Evolutionary conservation across 1,139 yeast species (phyloP), one percentile per base, ranked within the genome.

Genomic region (Hyphopichia fennica): DNA sequence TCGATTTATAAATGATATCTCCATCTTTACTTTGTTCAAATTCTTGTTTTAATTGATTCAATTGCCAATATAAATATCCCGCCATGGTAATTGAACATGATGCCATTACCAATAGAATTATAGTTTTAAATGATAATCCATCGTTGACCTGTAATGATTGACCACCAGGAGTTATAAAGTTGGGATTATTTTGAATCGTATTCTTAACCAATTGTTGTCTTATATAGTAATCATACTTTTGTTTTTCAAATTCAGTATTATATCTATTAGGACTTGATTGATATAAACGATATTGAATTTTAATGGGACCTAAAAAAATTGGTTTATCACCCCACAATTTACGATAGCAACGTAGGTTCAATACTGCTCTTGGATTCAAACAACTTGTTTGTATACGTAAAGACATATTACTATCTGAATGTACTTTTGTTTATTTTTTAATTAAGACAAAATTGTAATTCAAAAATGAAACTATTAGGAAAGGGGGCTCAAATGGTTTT

Each of bases 51-150:
- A 54, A 39, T 44, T 65, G 65, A 9, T 54, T 39, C 3, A 53
- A 36, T 31, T 31, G 34, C 34, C 34, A 31, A n/a, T 11, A 15
- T 16, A 58, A 60, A 42, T 64, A 67, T 0, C 55, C 30, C 2
- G 50, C 45, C 62, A 65, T 60, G 5, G 67, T 52, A 11, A 60
- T 40, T 2, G 62, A 45, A 35, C 63, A 56, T 3, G 69, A 53
- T 3, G 57, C 46, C 0, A 54, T 56, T 3, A 62, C 47, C 13
- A 64, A 44, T 6, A 60, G 11, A 3, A 59, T 17, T 1, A 61
- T 53, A 2, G 69, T 60, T n/a, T 49, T 49, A 27, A 61, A 41
- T 9, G 65, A 51, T 18, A 56, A 45, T 30, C 52, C 41, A 28
- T 44, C 36, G 27, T 43, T 41, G 27, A 34, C 39, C 20, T 39